Conservation (phyloP, 805 yeast species). For the Yarrowia divulgata region DNA sequence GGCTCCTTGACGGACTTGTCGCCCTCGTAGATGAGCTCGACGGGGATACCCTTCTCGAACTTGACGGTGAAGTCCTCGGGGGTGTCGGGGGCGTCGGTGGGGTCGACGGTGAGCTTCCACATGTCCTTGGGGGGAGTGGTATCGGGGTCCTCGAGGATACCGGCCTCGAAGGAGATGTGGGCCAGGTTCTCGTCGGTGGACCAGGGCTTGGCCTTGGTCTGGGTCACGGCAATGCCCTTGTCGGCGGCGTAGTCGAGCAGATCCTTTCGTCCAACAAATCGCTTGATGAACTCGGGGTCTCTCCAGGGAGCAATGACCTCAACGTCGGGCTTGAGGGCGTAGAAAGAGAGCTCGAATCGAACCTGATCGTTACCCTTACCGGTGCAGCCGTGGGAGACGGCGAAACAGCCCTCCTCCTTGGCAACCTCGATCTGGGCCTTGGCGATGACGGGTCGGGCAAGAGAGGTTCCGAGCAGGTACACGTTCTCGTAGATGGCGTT, state of each 20-base stretch:
- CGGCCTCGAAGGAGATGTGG: slow-evolving; percentile 99
- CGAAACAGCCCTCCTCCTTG: slow-evolving; percentile 96
- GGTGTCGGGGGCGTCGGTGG: slow-evolving; percentile 88
- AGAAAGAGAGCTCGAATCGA: slow-evolving; percentile 95
- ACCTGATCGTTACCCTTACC: slow-evolving; percentile 99
- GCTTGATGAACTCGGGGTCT: slow-evolving; percentile 90
- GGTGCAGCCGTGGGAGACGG: slow-evolving; percentile 98
- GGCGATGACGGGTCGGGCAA: slow-evolving; percentile 99
- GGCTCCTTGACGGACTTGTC: slow-evolving; percentile 77
- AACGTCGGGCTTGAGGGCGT: slow-evolving; percentile 97
- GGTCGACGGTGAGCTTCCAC: slow-evolving; percentile 99
- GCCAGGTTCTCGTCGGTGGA: slow-evolving; percentile 99
- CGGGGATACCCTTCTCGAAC: slow-evolving; percentile 87
- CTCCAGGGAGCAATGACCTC: slow-evolving; percentile 99
- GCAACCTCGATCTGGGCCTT: slow-evolving; percentile 98
- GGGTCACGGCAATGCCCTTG: slow-evolving; percentile 92
- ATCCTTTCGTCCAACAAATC: slow-evolving; percentile 98
- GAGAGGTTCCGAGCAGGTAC: slow-evolving; percentile 93
- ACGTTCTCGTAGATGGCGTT: slow-evolving; percentile 98
- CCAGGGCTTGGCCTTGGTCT: slow-evolving; percentile 99
- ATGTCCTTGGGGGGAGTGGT: slow-evolving; percentile 99
- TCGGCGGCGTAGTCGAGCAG: slow-evolving; percentile 90
- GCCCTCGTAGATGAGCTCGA: slow-evolving; percentile 72
- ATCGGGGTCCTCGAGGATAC: slow-evolving; percentile 98
- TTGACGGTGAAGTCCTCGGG: slow-evolving; percentile 89